Base-by-base conservation (phyloP, 1,139 yeast genomes). In the Diutina neorugosa region DNA sequence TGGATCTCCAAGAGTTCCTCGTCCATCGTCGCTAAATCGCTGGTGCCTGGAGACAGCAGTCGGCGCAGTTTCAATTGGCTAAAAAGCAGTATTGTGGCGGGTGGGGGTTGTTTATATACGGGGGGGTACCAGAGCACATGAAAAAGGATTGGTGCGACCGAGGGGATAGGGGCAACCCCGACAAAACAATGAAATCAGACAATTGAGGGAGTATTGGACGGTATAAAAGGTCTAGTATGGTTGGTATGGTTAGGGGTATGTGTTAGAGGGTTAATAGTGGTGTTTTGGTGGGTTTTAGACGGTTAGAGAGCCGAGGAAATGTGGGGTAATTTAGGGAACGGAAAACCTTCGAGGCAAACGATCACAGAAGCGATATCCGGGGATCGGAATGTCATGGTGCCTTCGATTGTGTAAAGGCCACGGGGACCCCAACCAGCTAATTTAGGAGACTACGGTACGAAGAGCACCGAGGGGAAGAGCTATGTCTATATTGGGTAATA, bases 1-100 rank as follows among this genome's bases (percentile, higher is more conserved):
- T 91, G 96, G 48, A 93, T 81, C 67, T 91, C 97, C 55, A 93
- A 77, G 1, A 91, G 83, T 66, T 90, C 96, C 94, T 46, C 50
- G 20, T 25, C 19, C 50, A 46, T 46, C n/a, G 50, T 46, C 5
- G 12, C 25, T 4, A 23, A 31, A 3, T 31, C 37, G 14, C 16
- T 11, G 12, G n/a, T 11, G 37, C 37, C 37, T 14, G 37, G 37
- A 31, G 37, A 31, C 37, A 31, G 37, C 37, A 31, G 37, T 4
- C 12, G 37, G 37, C 37, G 37, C 37, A 31, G 37, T 31, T 31
- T 31, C 37, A 31, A 31, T 31, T 31, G 37, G 37, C 37, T 31
- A 11, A 31, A 31, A 4, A 31, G 37, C 37, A 31, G 37, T 31
- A 31, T 31, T 4, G 37, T 31, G 37, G 37, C 37, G 37, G 37